Base-by-base conservation (phyloP, 2,329 filamentous ascomycete species). In the Penicillium sp. region DNA sequence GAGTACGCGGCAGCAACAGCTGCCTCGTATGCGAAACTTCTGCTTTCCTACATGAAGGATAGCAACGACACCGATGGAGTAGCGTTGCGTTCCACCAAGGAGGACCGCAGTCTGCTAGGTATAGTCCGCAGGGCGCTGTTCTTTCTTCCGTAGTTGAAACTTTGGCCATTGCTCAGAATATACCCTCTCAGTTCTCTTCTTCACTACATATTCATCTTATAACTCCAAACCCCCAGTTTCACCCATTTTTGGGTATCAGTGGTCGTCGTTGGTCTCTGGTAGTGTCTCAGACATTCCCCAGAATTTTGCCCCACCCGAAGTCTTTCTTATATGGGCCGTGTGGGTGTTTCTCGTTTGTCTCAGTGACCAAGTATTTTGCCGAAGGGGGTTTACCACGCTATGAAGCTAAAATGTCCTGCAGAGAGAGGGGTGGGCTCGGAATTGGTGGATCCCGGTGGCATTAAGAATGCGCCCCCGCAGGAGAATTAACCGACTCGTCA, bases 21-120 rank as follows among this genome's bases (percentile, higher is more conserved):
- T 34, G 53, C 53, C 10, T 48, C 52, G 28, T 58, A 48, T 37
- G 52, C 48, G 9, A 58, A 56, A 33, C 49, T 55, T 34, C 29
- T 55, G 43, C 34, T 42, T 19, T 54, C 10, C 18, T 43, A 43
- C 19, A 23, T 51, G 48, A 51, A 43, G 24, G 26, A 51, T 36
- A 49, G 34, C 34, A 49, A n/a, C 24, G 36, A 43, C 19, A 42
- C 43, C 10, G 28, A 51, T 11, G 39, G 37, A 39, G 9, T 26
- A 10, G 34, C 46, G 6, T 40, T 37, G 9, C 46, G 34, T 40
- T 37, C 46, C 18, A 40, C 11, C n/a, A 49, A 31, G 16, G 24
- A 49, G 18, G 34, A 49, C 18, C 31, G 19, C 13, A 23, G 46
- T 19, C 31, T 49, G 18, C 34, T 40, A 21, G 34, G 46, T 40